These are phyloP conservation scores for Xerocomus brunneocitrinus DNA, from an alignment of 768 basidiomycete genomes.

Conservation along the genomic window DNA sequence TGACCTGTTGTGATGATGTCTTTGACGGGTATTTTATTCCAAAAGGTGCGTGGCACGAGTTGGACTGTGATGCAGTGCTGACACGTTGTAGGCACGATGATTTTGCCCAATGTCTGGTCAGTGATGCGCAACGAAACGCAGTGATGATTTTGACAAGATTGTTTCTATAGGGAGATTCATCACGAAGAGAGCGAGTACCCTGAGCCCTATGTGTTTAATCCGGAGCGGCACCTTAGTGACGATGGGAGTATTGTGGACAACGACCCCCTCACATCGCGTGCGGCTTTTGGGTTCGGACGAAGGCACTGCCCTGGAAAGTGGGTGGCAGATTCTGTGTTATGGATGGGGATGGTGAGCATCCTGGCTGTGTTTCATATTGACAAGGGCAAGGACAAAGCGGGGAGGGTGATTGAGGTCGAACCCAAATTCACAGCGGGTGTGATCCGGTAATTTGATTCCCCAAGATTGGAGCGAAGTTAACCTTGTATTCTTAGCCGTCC, in stretches of 20 bases:
- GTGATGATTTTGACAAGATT: neutral
- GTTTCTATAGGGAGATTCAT: conserved; percentile 24
- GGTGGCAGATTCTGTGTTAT: conserved; percentile 29
- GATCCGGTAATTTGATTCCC: conserved; percentile 25
- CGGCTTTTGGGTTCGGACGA: conserved; percentile 29
- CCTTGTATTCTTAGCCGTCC: conserved; percentile 24
- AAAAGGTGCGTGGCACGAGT: conserved; percentile 23
- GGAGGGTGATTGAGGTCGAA: conserved; percentile 22
- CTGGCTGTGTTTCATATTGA: conserved; percentile 22
- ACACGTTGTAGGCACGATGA: conserved; percentile 20
- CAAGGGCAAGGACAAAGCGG: conserved; percentile 21
- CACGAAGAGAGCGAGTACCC: conserved; percentile 29
- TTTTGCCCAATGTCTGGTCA: conserved; percentile 29
- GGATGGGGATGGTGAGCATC: conserved; percentile 30
- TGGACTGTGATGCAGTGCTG: neutral
- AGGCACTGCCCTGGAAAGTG: conserved; percentile 31
- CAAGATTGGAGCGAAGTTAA: conserved; percentile 10
- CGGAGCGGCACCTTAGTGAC: conserved; percentile 22
- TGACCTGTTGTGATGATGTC: conserved; percentile 36
- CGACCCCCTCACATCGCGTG: conserved; percentile 25
- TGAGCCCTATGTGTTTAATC: conserved; percentile 23
- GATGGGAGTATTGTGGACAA: conserved; percentile 23
- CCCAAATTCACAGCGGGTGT: conserved; percentile 31
- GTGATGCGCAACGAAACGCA: conserved; percentile 1
- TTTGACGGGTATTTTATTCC: conserved; percentile 42